Base-by-base conservation (phyloP, 148 eudicot species). In the Chenopodium quinoa region DNA sequence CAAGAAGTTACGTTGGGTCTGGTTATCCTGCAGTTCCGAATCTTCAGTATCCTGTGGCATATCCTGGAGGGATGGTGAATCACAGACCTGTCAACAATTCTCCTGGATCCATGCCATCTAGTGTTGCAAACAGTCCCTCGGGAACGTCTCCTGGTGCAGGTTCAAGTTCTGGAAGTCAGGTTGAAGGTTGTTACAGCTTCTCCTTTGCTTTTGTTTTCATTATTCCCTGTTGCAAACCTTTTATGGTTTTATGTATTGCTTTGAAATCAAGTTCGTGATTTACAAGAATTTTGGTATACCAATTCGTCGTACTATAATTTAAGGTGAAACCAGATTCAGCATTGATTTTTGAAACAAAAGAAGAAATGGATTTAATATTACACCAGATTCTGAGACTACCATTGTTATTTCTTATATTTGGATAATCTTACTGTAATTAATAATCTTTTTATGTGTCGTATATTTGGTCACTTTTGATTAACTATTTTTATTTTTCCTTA, bases 121-220 rank as follows among this genome's bases (percentile, higher is more conserved):
- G 88, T 70, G 83, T 83, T 78, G 83, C 89, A 81, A 89, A 83
- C 83, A 89, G 83, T 79, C 92, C 89, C 40, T 84, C 95, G 69
- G 90, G 89, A 88, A 87, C 94, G 84, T 90, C 97, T 84, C 87
- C 92, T 79, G 92, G 94, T 85, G 86, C 86, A 87, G 82, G 84
- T 85, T 78, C 90, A 75, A 90, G 83, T 86, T 83, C 94, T 40
- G 91, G 91, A 68, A 87, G 87, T 80, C 99, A 97, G 77, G 84
- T 87, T 63, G 97, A 94, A 93, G 99, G 99, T 97, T 81, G 82
- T 79, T 46, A 54, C 34, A 67, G 65, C 27, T 70, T 22, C 32
- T 52, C 66, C 25, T 44, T 22, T 50, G 29, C 22, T 10, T 40
- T 82, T 5, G n/a, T 4, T 78, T 63, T 78, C n/a, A 23, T 17